Evolutionary conservation across 306 rosid species (phyloP).

Genomic region (Heteromeles arbutifolia): DNA sequence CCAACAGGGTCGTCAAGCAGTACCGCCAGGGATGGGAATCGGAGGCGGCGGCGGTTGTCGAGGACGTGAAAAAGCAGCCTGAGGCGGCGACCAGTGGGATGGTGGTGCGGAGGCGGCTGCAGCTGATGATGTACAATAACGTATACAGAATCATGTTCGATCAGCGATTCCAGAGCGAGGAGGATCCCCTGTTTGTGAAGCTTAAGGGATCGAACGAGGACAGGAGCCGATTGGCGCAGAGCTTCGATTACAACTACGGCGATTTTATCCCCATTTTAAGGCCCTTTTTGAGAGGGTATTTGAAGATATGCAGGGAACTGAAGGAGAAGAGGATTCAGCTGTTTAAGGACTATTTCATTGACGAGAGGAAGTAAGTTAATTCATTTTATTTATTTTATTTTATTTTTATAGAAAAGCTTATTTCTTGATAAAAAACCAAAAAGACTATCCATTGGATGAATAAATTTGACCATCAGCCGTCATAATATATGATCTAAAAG

Average conservation of each 20-base stretch:
- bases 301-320: conserved; percentile 74
- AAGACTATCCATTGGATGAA: no score
- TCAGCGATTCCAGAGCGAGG: conserved; percentile 63
- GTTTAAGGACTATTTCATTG: conserved; percentile 77
- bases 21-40: conserved; percentile 69
- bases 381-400: background rate
- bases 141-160: conserved; percentile 88
- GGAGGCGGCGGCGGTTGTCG: conserved; percentile 65
- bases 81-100: conserved; percentile 45
- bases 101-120: conserved; percentile 55
- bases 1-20: conserved; percentile 87
- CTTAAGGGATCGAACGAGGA: conserved; percentile 62
- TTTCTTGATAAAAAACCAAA: no score
- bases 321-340: conserved; percentile 65
- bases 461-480: no score
- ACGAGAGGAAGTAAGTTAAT: conserved; percentile 70
- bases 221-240: conserved; percentile 77
- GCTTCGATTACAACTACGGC: conserved; percentile 84
- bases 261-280: conserved; percentile 82
- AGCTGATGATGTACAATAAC: conserved; percentile 86
- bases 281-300: conserved; percentile 69
- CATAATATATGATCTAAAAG: no score
- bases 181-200: conserved; percentile 51
- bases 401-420: no score
- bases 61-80: conserved; percentile 46